Conservation (phyloP, 2,329 filamentous ascomycete species). For the Penicillium sp. region DNA sequence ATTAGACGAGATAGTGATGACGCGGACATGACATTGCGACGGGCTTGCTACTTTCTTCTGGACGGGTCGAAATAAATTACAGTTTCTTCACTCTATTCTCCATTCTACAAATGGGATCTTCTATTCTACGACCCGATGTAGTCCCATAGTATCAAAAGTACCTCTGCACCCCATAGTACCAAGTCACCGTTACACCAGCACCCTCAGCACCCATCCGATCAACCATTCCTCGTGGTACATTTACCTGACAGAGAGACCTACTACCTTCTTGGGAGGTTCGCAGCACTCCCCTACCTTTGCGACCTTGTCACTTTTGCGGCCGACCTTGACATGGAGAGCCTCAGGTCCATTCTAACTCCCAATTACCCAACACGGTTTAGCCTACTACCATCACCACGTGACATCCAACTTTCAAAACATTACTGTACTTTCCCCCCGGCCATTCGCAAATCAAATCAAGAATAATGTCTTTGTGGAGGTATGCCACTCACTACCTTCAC, state of each 20-base stretch:
- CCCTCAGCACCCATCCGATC: slow-evolving; percentile 7
- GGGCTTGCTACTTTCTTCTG: slow-evolving; percentile 1
- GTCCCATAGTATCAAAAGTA: slow-evolving; percentile 11
- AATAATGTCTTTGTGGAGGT: slow-evolving; percentile 50
- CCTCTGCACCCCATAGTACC: slow-evolving; percentile 11
- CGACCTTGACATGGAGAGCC: neutral
- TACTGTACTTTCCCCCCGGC: neutral
- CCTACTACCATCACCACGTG: slow-evolving; percentile 8
- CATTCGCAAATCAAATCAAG: neutral
- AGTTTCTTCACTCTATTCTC: neutral
- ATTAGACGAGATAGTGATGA: slow-evolving; percentile 32
- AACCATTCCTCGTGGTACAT: slow-evolving; percentile 21
- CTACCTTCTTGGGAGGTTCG: slow-evolving; percentile 2
- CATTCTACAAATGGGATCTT: neutral
- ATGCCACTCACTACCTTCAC: too few species aligned
- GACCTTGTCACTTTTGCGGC: slow-evolving; percentile 2
- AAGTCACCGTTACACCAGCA: slow-evolving; percentile 27
- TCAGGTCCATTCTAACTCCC: neutral
- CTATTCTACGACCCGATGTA: neutral
- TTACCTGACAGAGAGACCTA: slow-evolving; percentile 14
- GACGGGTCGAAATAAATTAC: neutral
- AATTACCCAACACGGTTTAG: slow-evolving; percentile 11
- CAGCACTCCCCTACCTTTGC: neutral
- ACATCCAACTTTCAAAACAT: slow-evolving; percentile 3
- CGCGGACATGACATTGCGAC: slow-evolving; percentile 24